Conservation (phyloP, 371 early-diverging fungal species). For the Blyttiomyces sp. region DNA sequence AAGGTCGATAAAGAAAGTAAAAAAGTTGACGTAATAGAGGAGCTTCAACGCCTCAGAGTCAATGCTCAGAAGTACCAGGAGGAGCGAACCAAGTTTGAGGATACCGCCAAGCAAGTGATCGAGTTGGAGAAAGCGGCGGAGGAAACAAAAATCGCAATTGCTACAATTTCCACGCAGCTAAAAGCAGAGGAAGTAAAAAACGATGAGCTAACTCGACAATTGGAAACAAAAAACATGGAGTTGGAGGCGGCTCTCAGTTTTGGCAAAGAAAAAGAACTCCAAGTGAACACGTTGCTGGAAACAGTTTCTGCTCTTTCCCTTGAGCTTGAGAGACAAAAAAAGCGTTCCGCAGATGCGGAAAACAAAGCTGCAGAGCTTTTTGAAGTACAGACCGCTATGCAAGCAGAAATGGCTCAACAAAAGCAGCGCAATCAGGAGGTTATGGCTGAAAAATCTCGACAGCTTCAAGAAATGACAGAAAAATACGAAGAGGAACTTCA, state of each 20-base stretch:
- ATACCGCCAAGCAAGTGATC: too few species aligned
- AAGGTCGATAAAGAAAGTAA: slow-evolving; percentile 15
- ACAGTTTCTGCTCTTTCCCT: too few species aligned
- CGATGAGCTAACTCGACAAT: background rate
- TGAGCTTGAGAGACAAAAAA: too few species aligned
- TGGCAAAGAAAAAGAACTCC: background rate
- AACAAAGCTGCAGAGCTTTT: too few species aligned
- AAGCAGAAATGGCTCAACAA: background rate
- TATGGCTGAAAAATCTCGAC: too few species aligned
- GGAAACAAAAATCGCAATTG: background rate
- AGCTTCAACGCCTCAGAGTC: background rate
- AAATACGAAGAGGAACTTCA: background rate
- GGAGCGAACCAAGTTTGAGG: too few species aligned
- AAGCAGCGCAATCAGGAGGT: background rate
- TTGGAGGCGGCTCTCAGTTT: background rate
- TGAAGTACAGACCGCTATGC: slow-evolving; percentile 1
- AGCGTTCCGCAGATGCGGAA: too few species aligned
- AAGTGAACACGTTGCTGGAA: background rate
- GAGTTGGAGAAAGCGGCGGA: slow-evolving; percentile 13
- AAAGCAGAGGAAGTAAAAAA: background rate
- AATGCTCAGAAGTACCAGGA: background rate
- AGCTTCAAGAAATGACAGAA: background rate
- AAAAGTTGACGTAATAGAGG: slow-evolving; percentile 9
- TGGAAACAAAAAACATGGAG: background rate
- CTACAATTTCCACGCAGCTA: background rate